Evolutionary conservation across 2,329 filamentous ascomycete species (phyloP).

Genomic region (Cladophialophora bantiana): DNA sequence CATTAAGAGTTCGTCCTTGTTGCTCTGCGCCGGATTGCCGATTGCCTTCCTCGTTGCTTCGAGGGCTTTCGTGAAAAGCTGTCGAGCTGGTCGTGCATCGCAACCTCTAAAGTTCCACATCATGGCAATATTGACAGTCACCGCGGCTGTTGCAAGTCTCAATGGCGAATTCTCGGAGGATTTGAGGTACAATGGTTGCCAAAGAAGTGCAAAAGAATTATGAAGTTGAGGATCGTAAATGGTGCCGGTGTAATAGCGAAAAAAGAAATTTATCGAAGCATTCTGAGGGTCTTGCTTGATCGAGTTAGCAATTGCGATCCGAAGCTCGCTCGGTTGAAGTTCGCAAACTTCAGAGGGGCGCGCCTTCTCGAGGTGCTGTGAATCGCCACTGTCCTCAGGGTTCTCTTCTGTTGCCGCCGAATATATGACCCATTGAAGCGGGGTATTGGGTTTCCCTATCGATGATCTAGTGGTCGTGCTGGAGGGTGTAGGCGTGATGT

Average conservation of each 20-base stretch:
- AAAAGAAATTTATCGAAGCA: slow-evolving; percentile 39
- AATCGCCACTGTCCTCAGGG: neutral
- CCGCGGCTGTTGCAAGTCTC: slow-evolving; percentile 37
- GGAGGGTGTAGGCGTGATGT: slow-evolving; percentile 11
- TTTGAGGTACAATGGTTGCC: slow-evolving; percentile 36
- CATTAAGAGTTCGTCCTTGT: slow-evolving; percentile 39
- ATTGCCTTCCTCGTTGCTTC: slow-evolving; percentile 35
- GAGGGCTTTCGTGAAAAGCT: slow-evolving; percentile 36
- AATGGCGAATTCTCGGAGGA: slow-evolving; percentile 34
- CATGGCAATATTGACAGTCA: slow-evolving; percentile 40
- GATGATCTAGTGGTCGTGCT: slow-evolving; percentile 3
- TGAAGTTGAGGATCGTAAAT: slow-evolving; percentile 27
- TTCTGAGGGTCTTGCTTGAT: slow-evolving; percentile 32
- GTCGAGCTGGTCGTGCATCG: slow-evolving; percentile 31
- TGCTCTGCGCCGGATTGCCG: slow-evolving; percentile 28
- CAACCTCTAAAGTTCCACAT: slow-evolving; percentile 37
- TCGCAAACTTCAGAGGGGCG: neutral
- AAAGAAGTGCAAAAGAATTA: slow-evolving; percentile 34
- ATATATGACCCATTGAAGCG: slow-evolving; percentile 35
- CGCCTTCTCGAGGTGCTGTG: neutral
- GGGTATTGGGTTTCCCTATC: neutral
- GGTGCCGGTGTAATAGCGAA: slow-evolving; percentile 35
- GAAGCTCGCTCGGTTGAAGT: neutral
- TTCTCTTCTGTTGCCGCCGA: slow-evolving; percentile 11
- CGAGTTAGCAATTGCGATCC: slow-evolving; percentile 26